Base-by-base conservation (phyloP, 305 asterid species). In the Withania somnifera region DNA sequence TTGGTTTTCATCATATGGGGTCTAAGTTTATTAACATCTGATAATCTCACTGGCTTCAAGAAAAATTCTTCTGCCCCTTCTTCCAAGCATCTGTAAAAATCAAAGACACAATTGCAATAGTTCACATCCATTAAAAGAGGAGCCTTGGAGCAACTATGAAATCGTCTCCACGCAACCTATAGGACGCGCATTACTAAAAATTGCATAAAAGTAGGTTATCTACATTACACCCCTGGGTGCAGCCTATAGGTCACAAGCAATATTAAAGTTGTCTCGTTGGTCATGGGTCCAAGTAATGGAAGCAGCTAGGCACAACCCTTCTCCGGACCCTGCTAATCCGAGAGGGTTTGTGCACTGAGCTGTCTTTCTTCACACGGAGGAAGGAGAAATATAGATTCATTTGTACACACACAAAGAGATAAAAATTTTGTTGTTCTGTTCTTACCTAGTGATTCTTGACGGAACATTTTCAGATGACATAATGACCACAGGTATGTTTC, bases 391-490 rank as follows among this genome's bases (percentile, higher is more conserved):
- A 17, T 52, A 15, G 22, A 6, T 53, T 53, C 60, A n/a, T 17
- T 17, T 53, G 60, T 53, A 6, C 7, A 53, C 60, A n/a, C 1
- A 30, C 34, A 30, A 53, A 34, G n/a, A n/a, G n/a, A n/a, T n/a
- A n/a, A n/a, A n/a, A 40, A 54, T 14, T 63, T 10, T 13, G 2
- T 10, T 45, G 22, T 15, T 26, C 7, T n/a, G 9, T 75, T 7
- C 61, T 82, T 89, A 94, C 97, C 97, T 94, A 84, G 52, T 94
- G 88, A 94, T 92, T 86, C 98, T 94, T 56, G 97, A 94, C 45
- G 97, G 97, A 58, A 91, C 95, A 89, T 94, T 91, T 88, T 94
- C 97, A 51, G 98, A 94, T 63, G 98, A 94, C 98, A 94, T 93
- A 57, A 94, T 93, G 58, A 94, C 95, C 51, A 94, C 98, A 3